Evolutionary conservation across 306 rosid species (phyloP).

Genomic region (Cucumis cinereus): DNA sequence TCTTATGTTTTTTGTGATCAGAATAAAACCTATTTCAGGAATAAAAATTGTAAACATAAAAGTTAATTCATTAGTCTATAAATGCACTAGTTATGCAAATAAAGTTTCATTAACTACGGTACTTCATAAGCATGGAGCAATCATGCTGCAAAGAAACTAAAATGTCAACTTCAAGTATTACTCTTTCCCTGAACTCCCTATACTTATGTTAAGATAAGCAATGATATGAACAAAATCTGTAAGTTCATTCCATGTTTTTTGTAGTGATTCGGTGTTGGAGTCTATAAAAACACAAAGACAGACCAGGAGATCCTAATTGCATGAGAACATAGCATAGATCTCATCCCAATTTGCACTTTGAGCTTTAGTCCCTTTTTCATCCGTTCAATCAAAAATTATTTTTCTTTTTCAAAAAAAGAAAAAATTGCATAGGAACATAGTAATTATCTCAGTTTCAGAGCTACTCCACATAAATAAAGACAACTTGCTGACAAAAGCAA

Average conservation of each 20-base stretch:
- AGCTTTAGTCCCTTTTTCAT: too few relatives aligned
- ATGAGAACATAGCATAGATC: background rate
- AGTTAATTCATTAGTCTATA: background rate
- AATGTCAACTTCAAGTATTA: background rate
- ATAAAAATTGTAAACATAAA: background rate
- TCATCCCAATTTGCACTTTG: too few relatives aligned
- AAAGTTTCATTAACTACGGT: background rate
- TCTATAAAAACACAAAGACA: background rate
- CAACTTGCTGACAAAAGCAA: background rate
- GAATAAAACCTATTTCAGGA: slow-evolving; percentile 46
- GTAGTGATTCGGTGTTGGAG: background rate
- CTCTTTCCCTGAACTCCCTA: background rate
- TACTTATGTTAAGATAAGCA: background rate
- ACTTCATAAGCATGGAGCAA: background rate
- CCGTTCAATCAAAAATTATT: too few relatives aligned
- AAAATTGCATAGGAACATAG: background rate
- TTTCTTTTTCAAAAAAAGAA: too few relatives aligned
- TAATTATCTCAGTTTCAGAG: background rate
- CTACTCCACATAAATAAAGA: background rate
- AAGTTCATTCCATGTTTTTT: background rate
- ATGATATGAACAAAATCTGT: background rate
- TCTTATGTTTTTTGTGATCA: slow-evolving; percentile 25
- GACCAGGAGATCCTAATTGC: background rate
- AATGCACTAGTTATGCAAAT: background rate
- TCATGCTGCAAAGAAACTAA: background rate